These are phyloP conservation scores for Sequoia sempervirens DNA, from an alignment of 75 land plant species.

Conservation along the genomic window DNA sequence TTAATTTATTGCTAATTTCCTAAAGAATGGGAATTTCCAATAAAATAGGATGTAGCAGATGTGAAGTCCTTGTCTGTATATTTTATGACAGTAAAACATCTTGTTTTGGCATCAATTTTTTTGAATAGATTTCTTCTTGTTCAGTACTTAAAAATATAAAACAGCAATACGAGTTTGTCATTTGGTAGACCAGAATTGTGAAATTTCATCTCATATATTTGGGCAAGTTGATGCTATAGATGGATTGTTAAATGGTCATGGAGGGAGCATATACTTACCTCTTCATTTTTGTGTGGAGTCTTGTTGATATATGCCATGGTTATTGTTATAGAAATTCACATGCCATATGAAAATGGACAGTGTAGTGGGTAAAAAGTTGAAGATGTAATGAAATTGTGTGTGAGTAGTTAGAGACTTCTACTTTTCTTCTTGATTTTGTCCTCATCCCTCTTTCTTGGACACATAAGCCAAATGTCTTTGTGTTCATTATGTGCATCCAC, in stretches of 20 bases:
- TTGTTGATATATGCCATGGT: background rate
- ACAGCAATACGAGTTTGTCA: background rate
- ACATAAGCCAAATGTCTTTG: background rate
- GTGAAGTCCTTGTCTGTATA: background rate
- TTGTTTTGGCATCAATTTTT: background rate
- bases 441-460: background rate
- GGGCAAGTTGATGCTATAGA: background rate
- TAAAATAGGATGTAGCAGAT: background rate
- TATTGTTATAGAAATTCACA: background rate
- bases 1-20: background rate
- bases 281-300: no score
- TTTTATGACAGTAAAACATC: background rate
- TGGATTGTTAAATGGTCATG: background rate
- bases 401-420: background rate
- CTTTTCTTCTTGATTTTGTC: background rate
- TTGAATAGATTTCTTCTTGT: background rate
- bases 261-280: background rate
- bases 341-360: background rate
- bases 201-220: background rate
- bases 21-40: background rate
- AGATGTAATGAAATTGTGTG: background rate
- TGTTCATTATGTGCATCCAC: background rate
- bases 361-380: no score
- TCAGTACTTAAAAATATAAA: background rate
- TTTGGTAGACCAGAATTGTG: background rate